A percentile compares a stretch with the other conserved stretches of the same genome.
phyloP scores from a whole-genome alignment of 2,329 filamentous ascomycete genomes.

The Tolypocladium inflatum region DNA sequence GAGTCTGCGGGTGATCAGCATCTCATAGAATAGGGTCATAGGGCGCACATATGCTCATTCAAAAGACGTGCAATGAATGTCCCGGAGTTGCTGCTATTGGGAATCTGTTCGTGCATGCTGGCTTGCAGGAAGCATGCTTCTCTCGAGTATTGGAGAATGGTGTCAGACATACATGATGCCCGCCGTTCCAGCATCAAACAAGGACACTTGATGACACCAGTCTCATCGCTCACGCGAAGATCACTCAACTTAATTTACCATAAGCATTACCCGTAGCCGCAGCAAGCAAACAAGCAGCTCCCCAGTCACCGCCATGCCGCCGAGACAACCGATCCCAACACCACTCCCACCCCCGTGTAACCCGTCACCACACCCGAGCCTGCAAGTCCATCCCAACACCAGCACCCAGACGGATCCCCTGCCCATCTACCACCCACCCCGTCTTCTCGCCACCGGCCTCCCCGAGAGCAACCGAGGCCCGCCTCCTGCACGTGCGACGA shows the following conservation, averaged over 20 bases:
- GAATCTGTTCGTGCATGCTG: not conserved
- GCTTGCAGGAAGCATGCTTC: not conserved
- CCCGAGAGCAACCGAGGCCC: conserved; percentile 43
- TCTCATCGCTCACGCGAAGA: not conserved
- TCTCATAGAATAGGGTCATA: not conserved
- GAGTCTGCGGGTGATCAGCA: not conserved
- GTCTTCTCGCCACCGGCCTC: conserved; percentile 37
- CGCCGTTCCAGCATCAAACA: no score
- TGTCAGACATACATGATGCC: not conserved
- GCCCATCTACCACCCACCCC: conserved; percentile 54
- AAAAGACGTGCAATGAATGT: not conserved
- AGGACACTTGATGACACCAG: no score
- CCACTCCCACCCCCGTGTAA: conserved; percentile 23
- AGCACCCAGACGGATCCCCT: conserved; percentile 54
- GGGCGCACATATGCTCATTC: not conserved
- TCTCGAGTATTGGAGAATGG: not conserved
- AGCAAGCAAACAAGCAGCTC: not conserved
- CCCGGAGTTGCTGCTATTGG: not conserved
- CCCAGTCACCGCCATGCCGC: not conserved
- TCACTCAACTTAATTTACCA: not conserved
- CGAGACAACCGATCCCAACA: not conserved
- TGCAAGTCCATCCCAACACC: conserved; percentile 51
- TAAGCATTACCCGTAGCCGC: not conserved
- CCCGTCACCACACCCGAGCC: conserved; percentile 18
- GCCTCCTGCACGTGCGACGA: conserved; percentile 44